Conservation (phyloP, 2,329 filamentous ascomycete genomes). For the Fusarium robinianum region DNA sequence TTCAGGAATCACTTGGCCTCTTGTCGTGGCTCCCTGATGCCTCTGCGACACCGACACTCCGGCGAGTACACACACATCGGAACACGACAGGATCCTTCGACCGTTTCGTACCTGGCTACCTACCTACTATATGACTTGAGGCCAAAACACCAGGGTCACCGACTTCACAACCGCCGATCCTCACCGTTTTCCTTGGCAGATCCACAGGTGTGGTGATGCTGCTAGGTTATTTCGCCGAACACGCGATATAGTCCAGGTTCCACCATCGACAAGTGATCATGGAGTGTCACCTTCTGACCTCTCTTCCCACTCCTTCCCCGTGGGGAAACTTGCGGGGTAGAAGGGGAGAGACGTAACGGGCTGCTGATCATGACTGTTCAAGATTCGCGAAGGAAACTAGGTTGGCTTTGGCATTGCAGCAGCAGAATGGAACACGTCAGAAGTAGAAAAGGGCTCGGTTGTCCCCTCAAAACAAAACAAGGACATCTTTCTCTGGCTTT, state of each 20-base stretch:
- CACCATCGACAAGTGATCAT: constrained; percentile 1
- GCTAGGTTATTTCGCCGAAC: constrained; percentile 5
- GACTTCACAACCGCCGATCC: constrained; percentile 6
- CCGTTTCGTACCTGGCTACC: too few species aligned
- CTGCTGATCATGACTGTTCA: constrained; percentile 13
- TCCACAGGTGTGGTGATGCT: constrained; percentile 25
- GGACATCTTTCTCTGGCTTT: neutral
- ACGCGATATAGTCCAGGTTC: constrained; percentile 1
- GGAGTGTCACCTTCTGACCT: too few species aligned
- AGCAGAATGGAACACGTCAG: neutral
- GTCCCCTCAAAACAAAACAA: neutral
- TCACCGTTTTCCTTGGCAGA: constrained; percentile 22
- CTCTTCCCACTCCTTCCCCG: constrained; percentile 25
- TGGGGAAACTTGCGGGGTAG: constrained; percentile 29
- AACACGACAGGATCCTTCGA: too few species aligned
- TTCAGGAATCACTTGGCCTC: constrained; percentile 20
- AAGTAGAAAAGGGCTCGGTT: constrained; percentile 14
- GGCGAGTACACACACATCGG: too few species aligned
- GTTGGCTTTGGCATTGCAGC: neutral
- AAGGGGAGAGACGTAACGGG: neutral
- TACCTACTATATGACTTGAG: too few species aligned
- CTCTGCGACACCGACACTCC: too few species aligned
- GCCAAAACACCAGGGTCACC: too few species aligned
- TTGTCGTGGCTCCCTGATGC: too few species aligned
- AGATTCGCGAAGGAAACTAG: neutral